These are phyloP conservation scores for Lineolata rhizophorae DNA, from an alignment of 495 filamentous ascomycete species.

Conservation along the genomic window DNA sequence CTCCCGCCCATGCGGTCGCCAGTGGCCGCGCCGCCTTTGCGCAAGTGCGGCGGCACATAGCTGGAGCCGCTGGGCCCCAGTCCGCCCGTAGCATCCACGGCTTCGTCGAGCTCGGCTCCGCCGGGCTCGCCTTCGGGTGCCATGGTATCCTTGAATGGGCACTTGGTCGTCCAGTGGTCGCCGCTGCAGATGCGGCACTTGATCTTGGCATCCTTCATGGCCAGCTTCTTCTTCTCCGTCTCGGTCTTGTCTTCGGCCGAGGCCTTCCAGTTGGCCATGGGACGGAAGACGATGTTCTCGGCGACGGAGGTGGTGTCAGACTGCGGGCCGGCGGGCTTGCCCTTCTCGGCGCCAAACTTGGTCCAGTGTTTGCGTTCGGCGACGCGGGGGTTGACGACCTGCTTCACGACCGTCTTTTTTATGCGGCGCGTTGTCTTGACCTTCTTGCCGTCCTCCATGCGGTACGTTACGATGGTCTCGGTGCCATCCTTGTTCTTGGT, in stretches of 20 bases:
- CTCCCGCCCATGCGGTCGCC: conserved; percentile 88
- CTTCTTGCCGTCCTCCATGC: conserved; percentile 78
- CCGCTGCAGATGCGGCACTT: conserved; percentile 97
- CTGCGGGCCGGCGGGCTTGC: conserved; percentile 40
- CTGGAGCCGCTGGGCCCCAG: conserved; percentile 47
- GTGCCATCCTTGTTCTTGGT: conserved; percentile 94
- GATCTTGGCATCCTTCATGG: conserved; percentile 96
- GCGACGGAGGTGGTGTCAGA: conserved; percentile 80
- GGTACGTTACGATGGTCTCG: conserved; percentile 80
- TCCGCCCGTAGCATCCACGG: conserved; percentile 30
- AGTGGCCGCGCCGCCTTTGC: conserved; percentile 41
- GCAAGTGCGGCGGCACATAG: conserved; percentile 83
- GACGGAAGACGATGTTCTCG: conserved; percentile 93
- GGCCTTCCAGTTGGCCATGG: conserved; percentile 73
- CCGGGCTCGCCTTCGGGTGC: conserved; percentile 44
- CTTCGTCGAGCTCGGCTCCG: conserved; percentile 28
- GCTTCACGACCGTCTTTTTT: conserved; percentile 66
- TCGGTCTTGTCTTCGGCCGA: conserved; percentile 52
- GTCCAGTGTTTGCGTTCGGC: conserved; percentile 78
- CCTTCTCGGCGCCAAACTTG: conserved; percentile 80
- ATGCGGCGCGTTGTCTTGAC: conserved; percentile 91
- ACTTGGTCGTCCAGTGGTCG: conserved; percentile 95
- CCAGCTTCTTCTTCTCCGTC: conserved; percentile 48
- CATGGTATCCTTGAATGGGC: conserved; percentile 73
- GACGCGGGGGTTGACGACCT: conserved; percentile 88